phyloP scores from a whole-genome alignment of 202 grass and related monocot species.

The Tripidium arundinaceum region DNA sequence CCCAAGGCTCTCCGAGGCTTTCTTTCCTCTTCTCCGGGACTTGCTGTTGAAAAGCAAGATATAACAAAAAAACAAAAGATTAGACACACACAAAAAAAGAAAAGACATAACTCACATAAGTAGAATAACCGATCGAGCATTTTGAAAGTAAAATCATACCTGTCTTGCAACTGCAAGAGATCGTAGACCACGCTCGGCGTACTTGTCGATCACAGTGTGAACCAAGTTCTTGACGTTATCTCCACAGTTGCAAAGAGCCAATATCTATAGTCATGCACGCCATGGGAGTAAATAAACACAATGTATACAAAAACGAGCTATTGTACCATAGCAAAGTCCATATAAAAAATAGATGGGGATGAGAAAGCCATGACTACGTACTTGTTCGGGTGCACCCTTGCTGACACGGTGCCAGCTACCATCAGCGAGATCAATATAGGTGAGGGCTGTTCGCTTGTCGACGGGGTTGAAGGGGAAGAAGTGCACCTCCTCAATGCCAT shows the following conservation, averaged over 20 bases:
- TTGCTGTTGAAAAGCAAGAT: constrained; percentile 21
- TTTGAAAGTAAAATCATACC: constrained; percentile 7
- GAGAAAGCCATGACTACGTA: neutral
- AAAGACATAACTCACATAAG: neutral
- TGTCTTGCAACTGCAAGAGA: constrained; percentile 65
- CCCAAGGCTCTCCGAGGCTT: constrained; percentile 44
- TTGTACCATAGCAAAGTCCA: no score
- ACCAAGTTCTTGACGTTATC: constrained; percentile 36
- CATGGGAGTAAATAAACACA: no score
- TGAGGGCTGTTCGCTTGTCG: constrained; percentile 73
- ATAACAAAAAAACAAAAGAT: no score
- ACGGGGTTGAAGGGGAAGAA: constrained; percentile 76
- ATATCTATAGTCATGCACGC: constrained; percentile 32
- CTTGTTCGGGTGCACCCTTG: constrained; percentile 70
- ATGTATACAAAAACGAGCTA: no score
- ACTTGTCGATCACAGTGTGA: constrained; percentile 52
- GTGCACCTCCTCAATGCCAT: constrained; percentile 57
- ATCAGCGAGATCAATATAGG: constrained; percentile 39
- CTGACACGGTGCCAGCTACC: constrained; percentile 59
- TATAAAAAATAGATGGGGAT: neutral
- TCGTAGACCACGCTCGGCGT: constrained; percentile 60
- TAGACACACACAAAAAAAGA: no score
- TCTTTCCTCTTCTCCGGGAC: constrained; percentile 60
- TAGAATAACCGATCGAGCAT: no score
- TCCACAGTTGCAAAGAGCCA: constrained; percentile 56